phyloP scores from a whole-genome alignment of 768 basidiomycete species.

The Boletus insuetus region DNA sequence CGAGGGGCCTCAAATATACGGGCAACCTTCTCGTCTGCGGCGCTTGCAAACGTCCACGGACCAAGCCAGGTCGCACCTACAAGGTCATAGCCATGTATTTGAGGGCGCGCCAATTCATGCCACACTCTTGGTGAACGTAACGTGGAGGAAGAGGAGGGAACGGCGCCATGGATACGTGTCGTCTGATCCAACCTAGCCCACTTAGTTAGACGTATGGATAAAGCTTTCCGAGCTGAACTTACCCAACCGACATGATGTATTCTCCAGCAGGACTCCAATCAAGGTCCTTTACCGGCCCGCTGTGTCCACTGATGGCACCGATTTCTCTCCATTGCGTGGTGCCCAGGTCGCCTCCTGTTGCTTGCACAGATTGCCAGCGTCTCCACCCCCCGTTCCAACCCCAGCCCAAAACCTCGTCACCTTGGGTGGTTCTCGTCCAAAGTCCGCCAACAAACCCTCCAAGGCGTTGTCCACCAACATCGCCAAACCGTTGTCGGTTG shows the following conservation, averaged over 20 bases:
- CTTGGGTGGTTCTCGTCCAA: conserved; percentile 56
- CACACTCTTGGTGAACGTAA: conserved; percentile 40
- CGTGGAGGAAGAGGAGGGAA: conserved; percentile 22
- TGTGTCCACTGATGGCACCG: conserved; percentile 85
- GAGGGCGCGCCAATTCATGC: conserved; percentile 91
- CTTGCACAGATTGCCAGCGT: conserved; percentile 60
- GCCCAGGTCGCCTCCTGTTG: conserved; percentile 15
- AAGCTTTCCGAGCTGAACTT: conserved; percentile 19
- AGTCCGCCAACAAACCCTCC: conserved; percentile 91
- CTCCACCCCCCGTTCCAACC: conserved; percentile 97
- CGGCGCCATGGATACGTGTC: conserved; percentile 78
- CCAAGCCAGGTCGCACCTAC: conserved; percentile 75
- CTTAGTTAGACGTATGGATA: not conserved
- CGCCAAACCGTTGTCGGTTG: conserved; percentile 87
- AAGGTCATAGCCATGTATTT: conserved; percentile 96
- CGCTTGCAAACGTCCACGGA: conserved; percentile 78
- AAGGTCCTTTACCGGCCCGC: conserved; percentile 72
- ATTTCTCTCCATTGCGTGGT: conserved; percentile 67
- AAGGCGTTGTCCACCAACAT: conserved; percentile 85
- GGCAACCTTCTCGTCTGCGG: conserved; percentile 95
- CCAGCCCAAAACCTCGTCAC: conserved; percentile 71
- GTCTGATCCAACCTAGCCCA: conserved; percentile 80
- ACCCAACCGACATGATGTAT: conserved; percentile 87
- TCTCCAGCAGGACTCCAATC: conserved; percentile 86
- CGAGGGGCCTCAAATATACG: conserved; percentile 91